Conservation (phyloP, 768 basidiomycete species). For the Mycena polygramma region DNA sequence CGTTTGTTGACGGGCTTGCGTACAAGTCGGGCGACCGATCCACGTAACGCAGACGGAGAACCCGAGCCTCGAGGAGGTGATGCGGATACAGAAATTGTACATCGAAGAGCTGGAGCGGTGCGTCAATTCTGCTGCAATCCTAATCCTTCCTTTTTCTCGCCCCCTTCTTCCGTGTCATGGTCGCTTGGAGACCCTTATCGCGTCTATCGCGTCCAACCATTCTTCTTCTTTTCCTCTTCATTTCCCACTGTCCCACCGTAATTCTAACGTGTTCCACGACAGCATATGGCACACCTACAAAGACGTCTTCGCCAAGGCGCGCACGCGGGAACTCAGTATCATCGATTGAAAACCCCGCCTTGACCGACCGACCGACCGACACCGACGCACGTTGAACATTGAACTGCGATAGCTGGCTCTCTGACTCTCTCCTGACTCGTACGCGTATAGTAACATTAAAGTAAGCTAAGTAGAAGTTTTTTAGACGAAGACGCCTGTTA, state of each 20-base stretch:
- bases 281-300: conserved; percentile 99
- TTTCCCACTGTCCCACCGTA: too few species aligned
- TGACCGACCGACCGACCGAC: too few species aligned
- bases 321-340: conserved; percentile 82
- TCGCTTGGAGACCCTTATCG: too few species aligned
- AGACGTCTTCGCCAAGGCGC: conserved; percentile 89
- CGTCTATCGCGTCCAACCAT: too few species aligned
- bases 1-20: conserved; percentile 4
- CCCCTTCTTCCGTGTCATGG: not conserved
- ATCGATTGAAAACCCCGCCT: conserved; percentile 63
- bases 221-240: too few species aligned
- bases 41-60: conserved; percentile 81
- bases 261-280: conserved; percentile 1
- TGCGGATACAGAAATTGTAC: conserved; percentile 84
- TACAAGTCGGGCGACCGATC: conserved; percentile 89
- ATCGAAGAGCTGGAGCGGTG: conserved; percentile 65
- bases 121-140: not conserved
- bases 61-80: conserved; percentile 86
- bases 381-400: too few species aligned
- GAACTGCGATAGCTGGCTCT: too few species aligned
- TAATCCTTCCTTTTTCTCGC: not conserved
- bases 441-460: too few species aligned
- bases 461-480: too few species aligned
- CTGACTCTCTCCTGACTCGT: too few species aligned
- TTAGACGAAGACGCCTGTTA: too few species aligned